Conservation (phyloP, 352 stramenopile species). For the Phytophthora europaea region DNA sequence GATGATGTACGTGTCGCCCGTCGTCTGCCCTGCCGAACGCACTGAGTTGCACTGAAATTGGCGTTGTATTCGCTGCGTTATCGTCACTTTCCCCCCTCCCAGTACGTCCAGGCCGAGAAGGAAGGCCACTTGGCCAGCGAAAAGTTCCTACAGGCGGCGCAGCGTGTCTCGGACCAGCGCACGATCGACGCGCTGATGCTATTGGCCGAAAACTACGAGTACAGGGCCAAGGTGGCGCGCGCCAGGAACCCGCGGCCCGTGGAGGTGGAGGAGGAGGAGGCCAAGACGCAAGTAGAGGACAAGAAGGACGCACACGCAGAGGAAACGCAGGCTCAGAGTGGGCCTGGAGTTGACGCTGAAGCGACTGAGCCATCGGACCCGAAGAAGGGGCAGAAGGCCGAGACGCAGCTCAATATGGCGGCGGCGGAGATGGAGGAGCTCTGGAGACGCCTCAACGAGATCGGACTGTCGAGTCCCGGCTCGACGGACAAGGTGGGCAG, state of each 20-base stretch:
- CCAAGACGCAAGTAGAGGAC: slow-evolving; percentile 2
- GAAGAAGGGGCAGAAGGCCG: slow-evolving; percentile 47
- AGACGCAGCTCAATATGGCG: slow-evolving; percentile 74
- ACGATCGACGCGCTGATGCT: slow-evolving; percentile 78
- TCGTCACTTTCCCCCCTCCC: neutral
- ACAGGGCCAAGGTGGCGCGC: slow-evolving; percentile 69
- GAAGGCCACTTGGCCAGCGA: slow-evolving; percentile 77
- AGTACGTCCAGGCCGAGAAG: slow-evolving; percentile 71
- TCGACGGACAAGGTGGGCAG: slow-evolving; percentile 62
- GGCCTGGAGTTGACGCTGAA: neutral
- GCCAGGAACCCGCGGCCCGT: slow-evolving; percentile 44
- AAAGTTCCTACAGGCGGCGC: slow-evolving; percentile 73
- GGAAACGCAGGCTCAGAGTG: neutral
- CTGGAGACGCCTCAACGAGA: slow-evolving; percentile 81
- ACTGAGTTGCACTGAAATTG: slow-evolving; percentile 4
- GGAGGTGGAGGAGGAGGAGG: slow-evolving; percentile 20
- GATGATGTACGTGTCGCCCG: slow-evolving; percentile 59
- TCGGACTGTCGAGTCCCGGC: slow-evolving; percentile 70
- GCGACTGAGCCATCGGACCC: slow-evolving; percentile 27
- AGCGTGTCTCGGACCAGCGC: slow-evolving; percentile 64
- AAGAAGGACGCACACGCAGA: neutral
- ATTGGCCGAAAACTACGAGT: slow-evolving; percentile 85
- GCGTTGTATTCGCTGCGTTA: neutral
- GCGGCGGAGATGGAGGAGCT: slow-evolving; percentile 88
- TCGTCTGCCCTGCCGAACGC: neutral